Evolutionary conservation across 2,329 filamentous ascomycete genomes (phyloP).

Genomic region (Colletotrichum spinosum): DNA sequence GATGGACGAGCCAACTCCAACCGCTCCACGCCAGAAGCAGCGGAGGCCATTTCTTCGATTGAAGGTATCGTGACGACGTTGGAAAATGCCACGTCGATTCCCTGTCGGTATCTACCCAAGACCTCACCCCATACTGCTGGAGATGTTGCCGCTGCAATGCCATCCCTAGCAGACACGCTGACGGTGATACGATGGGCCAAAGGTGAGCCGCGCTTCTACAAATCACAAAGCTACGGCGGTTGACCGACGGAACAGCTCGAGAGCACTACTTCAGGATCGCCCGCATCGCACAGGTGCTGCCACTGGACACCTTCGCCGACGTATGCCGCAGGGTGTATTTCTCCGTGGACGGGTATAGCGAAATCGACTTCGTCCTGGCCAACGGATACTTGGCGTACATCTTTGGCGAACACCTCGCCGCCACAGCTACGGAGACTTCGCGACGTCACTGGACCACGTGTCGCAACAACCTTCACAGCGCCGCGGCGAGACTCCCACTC

Average conservation of each 20-base stretch:
- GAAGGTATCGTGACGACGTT: not conserved
- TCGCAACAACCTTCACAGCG: slow-evolving; percentile 42
- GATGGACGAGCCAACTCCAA: not conserved
- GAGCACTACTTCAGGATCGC: slow-evolving; percentile 41
- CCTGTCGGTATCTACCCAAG: no score
- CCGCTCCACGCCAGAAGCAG: not conserved
- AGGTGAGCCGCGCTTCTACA: not conserved
- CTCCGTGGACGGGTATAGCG: slow-evolving; percentile 45
- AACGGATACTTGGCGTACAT: slow-evolving; percentile 50
- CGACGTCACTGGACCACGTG: slow-evolving; percentile 42
- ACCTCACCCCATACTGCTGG: no score
- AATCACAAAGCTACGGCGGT: not conserved
- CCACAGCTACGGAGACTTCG: slow-evolving; percentile 41
- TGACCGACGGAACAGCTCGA: slow-evolving; percentile 32
- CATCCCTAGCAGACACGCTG: not conserved
- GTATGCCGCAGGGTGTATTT: slow-evolving; percentile 51
- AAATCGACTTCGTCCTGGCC: slow-evolving; percentile 49
- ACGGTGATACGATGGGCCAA: slow-evolving; percentile 6
- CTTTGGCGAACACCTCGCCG: slow-evolving; percentile 47
- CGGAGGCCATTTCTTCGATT: not conserved
- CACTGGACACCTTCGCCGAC: slow-evolving; percentile 45
- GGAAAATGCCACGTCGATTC: not conserved
- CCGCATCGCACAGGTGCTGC: slow-evolving; percentile 48
- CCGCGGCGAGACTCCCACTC: slow-evolving; percentile 38
- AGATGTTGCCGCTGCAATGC: not conserved